Conservation (phyloP, 352 stramenopile genomes). For the Phytophthora niederhauseri region DNA sequence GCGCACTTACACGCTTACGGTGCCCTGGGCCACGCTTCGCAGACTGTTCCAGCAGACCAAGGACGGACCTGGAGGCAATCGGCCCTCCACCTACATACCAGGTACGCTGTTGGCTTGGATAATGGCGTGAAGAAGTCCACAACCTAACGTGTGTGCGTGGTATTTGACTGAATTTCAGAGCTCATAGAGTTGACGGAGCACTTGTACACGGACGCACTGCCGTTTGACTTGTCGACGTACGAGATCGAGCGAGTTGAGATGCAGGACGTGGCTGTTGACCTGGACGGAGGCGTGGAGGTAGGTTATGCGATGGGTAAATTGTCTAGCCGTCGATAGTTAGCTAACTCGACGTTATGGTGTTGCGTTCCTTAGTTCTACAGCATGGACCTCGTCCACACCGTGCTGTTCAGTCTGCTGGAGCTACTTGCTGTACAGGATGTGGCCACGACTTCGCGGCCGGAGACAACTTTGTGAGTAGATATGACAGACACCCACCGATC, state of each 20-base stretch:
- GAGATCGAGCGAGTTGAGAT: constrained; percentile 55
- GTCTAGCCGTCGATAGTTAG: neutral
- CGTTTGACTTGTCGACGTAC: constrained; percentile 58
- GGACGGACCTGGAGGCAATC: constrained; percentile 18
- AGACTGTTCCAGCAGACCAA: constrained; percentile 49
- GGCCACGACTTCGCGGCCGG: constrained; percentile 35
- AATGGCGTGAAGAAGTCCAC: neutral
- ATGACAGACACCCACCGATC: constrained; percentile 11
- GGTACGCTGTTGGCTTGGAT: constrained; percentile 18
- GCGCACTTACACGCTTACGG: constrained; percentile 63
- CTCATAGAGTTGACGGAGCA: constrained; percentile 60
- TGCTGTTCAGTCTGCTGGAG: constrained; percentile 55
- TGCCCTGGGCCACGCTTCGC: constrained; percentile 55
- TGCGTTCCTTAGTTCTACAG: constrained; percentile 41
- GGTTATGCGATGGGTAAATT: neutral
- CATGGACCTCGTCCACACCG: constrained; percentile 54
- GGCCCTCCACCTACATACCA: constrained; percentile 29
- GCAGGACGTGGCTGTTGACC: constrained; percentile 49
- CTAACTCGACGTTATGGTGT: constrained; percentile 10
- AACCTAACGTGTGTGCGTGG: neutral
- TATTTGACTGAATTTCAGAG: constrained; percentile 28
- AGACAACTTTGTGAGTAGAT: constrained; percentile 49
- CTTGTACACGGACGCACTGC: constrained; percentile 59
- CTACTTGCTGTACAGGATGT: constrained; percentile 50
- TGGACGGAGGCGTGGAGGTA: constrained; percentile 55